Conservation (phyloP, 2,329 filamentous ascomycete genomes). For the Aschersonia sp. region DNA sequence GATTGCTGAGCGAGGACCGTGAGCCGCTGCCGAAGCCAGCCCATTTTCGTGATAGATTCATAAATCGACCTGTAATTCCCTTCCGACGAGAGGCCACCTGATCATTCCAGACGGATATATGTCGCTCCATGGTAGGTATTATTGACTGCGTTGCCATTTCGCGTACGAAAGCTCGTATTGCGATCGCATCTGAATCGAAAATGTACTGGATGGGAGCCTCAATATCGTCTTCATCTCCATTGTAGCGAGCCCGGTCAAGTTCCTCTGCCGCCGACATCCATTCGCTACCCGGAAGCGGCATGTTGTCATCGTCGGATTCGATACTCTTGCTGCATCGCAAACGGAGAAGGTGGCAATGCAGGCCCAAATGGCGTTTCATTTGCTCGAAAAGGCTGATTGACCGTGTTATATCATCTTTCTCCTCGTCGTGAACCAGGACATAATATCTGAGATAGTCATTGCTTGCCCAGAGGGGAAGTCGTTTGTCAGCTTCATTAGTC, state of each 20-base stretch:
- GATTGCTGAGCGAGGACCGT: conserved; percentile 41
- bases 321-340: conserved; percentile 74
- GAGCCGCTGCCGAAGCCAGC: conserved; percentile 60
- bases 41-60: conserved; percentile 86
- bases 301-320: conserved; percentile 81
- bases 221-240: conserved; percentile 52
- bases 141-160: conserved; percentile 94
- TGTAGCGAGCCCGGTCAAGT: conserved; percentile 54
- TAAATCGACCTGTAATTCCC: conserved; percentile 83
- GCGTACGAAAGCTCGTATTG: conserved; percentile 76
- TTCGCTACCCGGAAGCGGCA: conserved; percentile 64
- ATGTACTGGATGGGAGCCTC: conserved; percentile 64
- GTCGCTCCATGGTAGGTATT: conserved; percentile 89
- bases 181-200: conserved; percentile 82
- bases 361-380: conserved; percentile 96
- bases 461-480: conserved; percentile 73
- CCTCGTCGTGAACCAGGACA: conserved; percentile 90
- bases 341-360: conserved; percentile 85
- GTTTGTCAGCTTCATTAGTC: conserved; percentile 62
- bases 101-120: conserved; percentile 87
- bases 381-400: conserved; percentile 88
- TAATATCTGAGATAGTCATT: conserved; percentile 92
- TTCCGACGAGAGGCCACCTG: conserved; percentile 83
- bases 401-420: conserved; percentile 80
- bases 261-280: conserved; percentile 87